Percentiles rank a stretch among this genome's conserved stretches.
These are phyloP conservation scores for Oemleria cerasiformis DNA, from an alignment of 306 rosid genomes.

Conservation along the genomic window DNA sequence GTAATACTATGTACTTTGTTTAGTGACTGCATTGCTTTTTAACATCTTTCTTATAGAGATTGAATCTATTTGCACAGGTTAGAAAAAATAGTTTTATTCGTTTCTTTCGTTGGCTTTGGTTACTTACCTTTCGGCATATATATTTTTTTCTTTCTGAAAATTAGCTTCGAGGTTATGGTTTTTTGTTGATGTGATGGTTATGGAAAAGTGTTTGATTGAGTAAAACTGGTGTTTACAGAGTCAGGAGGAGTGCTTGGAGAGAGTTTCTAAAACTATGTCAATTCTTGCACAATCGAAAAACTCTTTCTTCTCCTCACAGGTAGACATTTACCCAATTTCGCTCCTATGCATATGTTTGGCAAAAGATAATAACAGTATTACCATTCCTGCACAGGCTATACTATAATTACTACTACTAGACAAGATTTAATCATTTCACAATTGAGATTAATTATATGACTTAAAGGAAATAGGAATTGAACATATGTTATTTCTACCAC, in stretches of 20 bases:
- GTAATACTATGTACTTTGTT: background rate
- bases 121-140: background rate
- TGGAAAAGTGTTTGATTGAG: constrained; percentile 18
- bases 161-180: background rate
- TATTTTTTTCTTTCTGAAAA: background rate
- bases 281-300: constrained; percentile 53
- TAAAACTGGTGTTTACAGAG: constrained; percentile 41
- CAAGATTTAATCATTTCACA: background rate
- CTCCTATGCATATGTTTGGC: background rate
- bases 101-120: background rate
- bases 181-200: background rate
- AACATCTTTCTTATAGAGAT: background rate
- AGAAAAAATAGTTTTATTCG: background rate
- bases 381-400: background rate
- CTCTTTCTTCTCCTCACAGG: constrained; percentile 88
- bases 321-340: constrained; percentile 19
- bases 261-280: constrained; percentile 59
- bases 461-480: background rate
- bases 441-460: background rate
- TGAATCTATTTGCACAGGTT: background rate
- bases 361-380: background rate
- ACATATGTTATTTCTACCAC: background rate
- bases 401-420: background rate
- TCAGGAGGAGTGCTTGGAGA: constrained; percentile 86
- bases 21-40: background rate